These are phyloP conservation scores for Verticillium klebahnii DNA, from an alignment of 2,329 filamentous ascomycete genomes.

Conservation along the genomic window DNA sequence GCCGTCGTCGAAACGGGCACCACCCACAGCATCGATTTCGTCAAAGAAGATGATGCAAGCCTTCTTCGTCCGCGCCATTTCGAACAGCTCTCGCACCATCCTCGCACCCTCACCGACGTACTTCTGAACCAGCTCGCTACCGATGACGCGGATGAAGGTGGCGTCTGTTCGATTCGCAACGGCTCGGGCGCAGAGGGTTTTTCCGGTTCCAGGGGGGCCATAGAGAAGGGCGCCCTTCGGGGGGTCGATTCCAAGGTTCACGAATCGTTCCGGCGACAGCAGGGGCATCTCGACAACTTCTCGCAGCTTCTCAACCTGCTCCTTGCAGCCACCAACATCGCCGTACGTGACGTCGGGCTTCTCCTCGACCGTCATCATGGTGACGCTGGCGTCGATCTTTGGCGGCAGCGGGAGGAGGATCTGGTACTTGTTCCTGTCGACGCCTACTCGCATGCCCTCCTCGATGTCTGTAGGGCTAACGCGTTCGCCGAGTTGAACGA, in stretches of 20 bases:
- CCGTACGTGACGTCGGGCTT: conserved; percentile 99
- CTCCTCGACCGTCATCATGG: conserved; percentile 99
- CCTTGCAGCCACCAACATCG: conserved; percentile 97
- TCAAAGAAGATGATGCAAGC: conserved; percentile 99
- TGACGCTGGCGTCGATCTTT: conserved; percentile 98
- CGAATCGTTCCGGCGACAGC: conserved; percentile 92
- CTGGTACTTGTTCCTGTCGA: conserved; percentile 98
- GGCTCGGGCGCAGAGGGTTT: conserved; percentile 94
- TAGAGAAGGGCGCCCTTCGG: conserved; percentile 97
- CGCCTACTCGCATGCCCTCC: conserved; percentile 97
- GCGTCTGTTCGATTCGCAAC: conserved; percentile 98
- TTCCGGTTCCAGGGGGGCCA: conserved; percentile 95
- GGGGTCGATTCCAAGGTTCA: conserved; percentile 97
- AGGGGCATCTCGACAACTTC: conserved; percentile 99
- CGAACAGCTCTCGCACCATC: conserved; percentile 98
- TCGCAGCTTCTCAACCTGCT: conserved; percentile 97
- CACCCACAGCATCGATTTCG: conserved; percentile 94
- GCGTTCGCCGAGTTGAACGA: conserved; percentile 93
- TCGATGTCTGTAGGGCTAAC: conserved; percentile 99
- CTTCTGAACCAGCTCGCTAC: conserved; percentile 96
- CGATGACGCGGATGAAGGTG: conserved; percentile 97
- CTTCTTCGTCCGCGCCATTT: conserved; percentile 99
- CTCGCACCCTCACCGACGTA: conserved; percentile 97
- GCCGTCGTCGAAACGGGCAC: conserved; percentile 93
- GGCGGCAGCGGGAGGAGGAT: conserved; percentile 93